Evolutionary conservation across 2,329 filamentous ascomycete genomes (phyloP).

Genomic region (Magnaporthiopsis incrustans): DNA sequence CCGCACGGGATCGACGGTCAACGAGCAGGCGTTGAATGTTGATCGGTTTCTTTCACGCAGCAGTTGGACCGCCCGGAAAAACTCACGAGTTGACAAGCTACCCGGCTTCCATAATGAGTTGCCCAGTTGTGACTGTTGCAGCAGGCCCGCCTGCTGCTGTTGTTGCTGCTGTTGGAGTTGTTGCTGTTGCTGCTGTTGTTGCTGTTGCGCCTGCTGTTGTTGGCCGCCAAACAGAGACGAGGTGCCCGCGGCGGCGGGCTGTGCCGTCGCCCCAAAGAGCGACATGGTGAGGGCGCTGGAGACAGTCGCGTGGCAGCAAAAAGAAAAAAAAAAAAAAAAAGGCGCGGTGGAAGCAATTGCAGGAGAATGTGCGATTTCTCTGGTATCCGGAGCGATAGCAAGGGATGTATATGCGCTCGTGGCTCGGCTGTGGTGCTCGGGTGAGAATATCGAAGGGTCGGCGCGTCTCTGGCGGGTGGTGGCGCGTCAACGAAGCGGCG

Average conservation of each 20-base stretch:
- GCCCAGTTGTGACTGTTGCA: slow-evolving; percentile 28
- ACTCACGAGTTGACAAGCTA: slow-evolving; percentile 39
- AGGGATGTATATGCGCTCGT: background rate
- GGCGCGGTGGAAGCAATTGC: background rate
- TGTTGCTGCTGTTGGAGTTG: slow-evolving; percentile 25
- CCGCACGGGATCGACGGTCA: too few relatives aligned
- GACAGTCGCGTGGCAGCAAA: background rate
- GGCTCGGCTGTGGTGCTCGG: background rate
- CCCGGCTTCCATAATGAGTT: slow-evolving; percentile 46
- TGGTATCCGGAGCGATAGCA: background rate
- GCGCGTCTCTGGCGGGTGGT: background rate
- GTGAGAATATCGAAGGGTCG: background rate
- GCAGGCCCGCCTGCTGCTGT: slow-evolving; percentile 27
- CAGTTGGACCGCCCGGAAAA: too few relatives aligned
- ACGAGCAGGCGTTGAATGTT: background rate
- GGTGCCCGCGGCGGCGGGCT: slow-evolving; percentile 6
- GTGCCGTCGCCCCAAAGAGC: slow-evolving; percentile 21
- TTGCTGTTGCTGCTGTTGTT: slow-evolving; percentile 12
- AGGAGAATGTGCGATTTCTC: background rate
- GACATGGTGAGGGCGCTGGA: slow-evolving; percentile 11
- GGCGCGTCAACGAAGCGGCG: background rate
- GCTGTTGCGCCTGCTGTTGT: slow-evolving; percentile 9
- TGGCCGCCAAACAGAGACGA: slow-evolving; percentile 10
- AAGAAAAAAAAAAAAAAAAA: background rate
- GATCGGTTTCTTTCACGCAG: too few relatives aligned